phyloP scores from a whole-genome alignment of 345 rosid genomes.

The Psidium friedrichsthalianum region DNA sequence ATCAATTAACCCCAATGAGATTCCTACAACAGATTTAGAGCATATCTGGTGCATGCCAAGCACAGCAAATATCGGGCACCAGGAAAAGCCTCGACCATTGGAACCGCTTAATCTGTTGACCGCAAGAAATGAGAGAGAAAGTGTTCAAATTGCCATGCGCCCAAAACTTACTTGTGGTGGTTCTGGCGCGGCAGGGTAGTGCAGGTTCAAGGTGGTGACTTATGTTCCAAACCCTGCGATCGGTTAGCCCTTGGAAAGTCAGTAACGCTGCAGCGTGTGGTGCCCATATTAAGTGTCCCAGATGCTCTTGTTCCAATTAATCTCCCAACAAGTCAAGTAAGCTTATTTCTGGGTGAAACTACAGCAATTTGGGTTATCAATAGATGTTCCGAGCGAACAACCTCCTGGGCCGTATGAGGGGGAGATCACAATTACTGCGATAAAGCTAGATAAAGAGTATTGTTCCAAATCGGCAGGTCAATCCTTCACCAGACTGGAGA shows the following conservation, averaged over 20 bases:
- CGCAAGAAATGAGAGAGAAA: conserved; percentile 94
- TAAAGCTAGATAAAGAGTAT: conserved; percentile 57
- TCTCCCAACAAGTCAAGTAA: conserved; percentile 60
- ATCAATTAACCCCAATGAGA: conserved; percentile 46
- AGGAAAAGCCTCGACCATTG: conserved; percentile 68
- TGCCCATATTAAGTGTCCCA: conserved; percentile 80
- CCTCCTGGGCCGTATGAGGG: conserved; percentile 92
- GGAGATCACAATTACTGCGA: conserved; percentile 63
- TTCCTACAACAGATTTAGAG: conserved; percentile 64
- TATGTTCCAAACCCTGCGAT: conserved; percentile 71
- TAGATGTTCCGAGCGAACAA: conserved; percentile 80
- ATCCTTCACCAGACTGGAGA: conserved; percentile 46
- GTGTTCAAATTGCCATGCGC: conserved; percentile 86
- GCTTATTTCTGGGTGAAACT: conserved; percentile 84
- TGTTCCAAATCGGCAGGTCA: conserved; percentile 33
- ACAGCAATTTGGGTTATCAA: conserved; percentile 74
- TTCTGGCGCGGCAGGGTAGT: conserved; percentile 49
- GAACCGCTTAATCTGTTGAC: conserved; percentile 84
- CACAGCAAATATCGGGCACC: conserved; percentile 68
- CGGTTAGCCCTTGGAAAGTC: conserved; percentile 80
- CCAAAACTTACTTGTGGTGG: conserved; percentile 88
- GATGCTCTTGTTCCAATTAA: conserved; percentile 97
- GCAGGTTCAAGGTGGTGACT: conserved; percentile 82
- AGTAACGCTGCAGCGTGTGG: conserved; percentile 51
- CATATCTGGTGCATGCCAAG: conserved; percentile 87